Conservation (phyloP, 768 basidiomycete genomes). For the Astraeus odoratus region DNA sequence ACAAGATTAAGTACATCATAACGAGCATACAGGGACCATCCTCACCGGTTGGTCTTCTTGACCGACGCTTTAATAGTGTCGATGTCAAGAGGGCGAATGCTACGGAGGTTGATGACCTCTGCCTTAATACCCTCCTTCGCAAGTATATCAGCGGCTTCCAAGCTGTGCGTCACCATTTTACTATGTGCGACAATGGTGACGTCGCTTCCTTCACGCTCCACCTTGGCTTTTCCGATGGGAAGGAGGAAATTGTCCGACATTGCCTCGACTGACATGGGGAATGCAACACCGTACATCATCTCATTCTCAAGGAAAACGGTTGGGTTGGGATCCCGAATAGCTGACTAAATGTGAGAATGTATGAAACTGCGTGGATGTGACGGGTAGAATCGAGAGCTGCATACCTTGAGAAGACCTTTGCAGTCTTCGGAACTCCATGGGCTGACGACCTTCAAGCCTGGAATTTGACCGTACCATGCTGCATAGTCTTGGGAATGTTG, state of each 20-base stretch:
- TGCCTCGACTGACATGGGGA: conserved; percentile 93
- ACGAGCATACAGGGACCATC: background rate
- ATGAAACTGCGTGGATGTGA: background rate
- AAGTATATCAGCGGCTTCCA: conserved; percentile 90
- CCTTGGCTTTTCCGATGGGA: conserved; percentile 96
- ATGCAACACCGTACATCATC: conserved; percentile 95
- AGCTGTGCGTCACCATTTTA: conserved; percentile 92
- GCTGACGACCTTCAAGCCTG: conserved; percentile 95
- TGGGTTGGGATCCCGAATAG: conserved; percentile 97
- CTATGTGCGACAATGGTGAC: conserved; percentile 96
- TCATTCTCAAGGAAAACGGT: conserved; percentile 99
- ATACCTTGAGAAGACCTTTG: conserved; percentile 93
- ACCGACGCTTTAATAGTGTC: conserved; percentile 95
- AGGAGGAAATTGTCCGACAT: conserved; percentile 93
- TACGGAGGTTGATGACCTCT: conserved; percentile 95
- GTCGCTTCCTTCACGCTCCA: conserved; percentile 89
- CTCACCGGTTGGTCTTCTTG: conserved; percentile 96
- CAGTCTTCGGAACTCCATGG: conserved; percentile 99
- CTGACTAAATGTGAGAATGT: conserved; percentile 45
- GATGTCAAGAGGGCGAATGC: conserved; percentile 95
- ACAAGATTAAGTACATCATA: conserved; percentile 3
- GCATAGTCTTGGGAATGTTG: conserved; percentile 99
- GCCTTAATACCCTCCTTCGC: conserved; percentile 97
- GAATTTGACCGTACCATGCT: conserved; percentile 88
- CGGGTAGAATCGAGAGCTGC: conserved; percentile 8